These are phyloP conservation scores for Colletotrichum ledebouriae DNA, from an alignment of 2,329 filamentous ascomycete genomes.

Conservation along the genomic window DNA sequence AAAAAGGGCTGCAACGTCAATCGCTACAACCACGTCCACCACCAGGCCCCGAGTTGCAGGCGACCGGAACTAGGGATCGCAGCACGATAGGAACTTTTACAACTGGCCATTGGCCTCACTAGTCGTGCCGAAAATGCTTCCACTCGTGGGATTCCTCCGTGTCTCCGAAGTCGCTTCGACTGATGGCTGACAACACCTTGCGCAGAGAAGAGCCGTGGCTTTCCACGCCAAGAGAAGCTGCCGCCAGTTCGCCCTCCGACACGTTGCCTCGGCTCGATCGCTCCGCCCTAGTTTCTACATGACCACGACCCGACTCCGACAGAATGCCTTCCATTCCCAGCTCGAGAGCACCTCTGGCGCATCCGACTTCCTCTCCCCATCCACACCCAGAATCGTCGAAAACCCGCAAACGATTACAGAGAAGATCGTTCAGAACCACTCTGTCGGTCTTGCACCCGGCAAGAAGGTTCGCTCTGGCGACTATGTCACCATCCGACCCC, in stretches of 20 bases:
- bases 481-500: constrained; percentile 81
- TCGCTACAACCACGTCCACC: not conserved
- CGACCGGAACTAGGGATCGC: constrained; percentile 7
- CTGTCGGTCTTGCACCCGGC: constrained; percentile 79
- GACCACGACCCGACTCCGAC: constrained; percentile 47
- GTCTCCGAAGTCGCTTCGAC: not conserved
- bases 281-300: constrained; percentile 29
- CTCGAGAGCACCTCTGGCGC: constrained; percentile 66
- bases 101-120: constrained; percentile 20
- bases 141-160: constrained; percentile 30
- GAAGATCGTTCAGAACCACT: constrained; percentile 89
- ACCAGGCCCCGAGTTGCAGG: not conserved
- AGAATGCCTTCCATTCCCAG: constrained; percentile 74
- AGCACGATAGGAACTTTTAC: not conserved
- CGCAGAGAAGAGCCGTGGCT: constrained; percentile 49
- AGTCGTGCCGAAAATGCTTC: constrained; percentile 23
- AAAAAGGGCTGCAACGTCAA: constrained; percentile 5
- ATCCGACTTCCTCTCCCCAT: constrained; percentile 67
- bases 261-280: constrained; percentile 25
- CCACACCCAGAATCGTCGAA: constrained; percentile 51
- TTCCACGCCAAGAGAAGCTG: constrained; percentile 46
- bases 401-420: constrained; percentile 86
- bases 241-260: constrained; percentile 65
- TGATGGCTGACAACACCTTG: not conserved
- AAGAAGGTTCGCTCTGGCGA: constrained; percentile 85